A percentile compares a stretch with the other conserved stretches of the same genome.
Evolutionary conservation across 352 stramenopile species (phyloP).

Genomic region (Sclerospora graminicola): DNA sequence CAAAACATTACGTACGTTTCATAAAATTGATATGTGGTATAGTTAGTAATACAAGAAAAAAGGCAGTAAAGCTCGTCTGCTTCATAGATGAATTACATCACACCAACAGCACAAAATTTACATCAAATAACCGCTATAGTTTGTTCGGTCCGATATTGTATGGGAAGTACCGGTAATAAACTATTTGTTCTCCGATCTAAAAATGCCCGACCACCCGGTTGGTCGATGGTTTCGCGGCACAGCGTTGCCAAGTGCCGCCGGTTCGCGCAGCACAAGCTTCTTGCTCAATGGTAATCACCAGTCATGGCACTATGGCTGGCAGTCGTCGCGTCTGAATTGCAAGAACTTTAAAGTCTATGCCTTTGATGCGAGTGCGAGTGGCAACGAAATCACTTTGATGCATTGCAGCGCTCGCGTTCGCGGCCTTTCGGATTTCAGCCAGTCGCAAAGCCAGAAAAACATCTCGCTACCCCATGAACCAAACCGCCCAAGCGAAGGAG

Average conservation of each 20-base stretch:
- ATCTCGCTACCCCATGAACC: conserved; percentile 37
- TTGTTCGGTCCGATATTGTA: too few species aligned
- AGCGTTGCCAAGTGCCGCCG: conserved; percentile 18
- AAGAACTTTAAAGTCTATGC: conserved; percentile 78
- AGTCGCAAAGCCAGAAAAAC: conserved; percentile 77
- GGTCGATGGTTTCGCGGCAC: conserved; percentile 59
- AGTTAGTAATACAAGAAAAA: too few species aligned
- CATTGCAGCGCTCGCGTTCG: conserved; percentile 42
- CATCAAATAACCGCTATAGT: too few species aligned
- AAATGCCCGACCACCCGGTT: conserved; percentile 69
- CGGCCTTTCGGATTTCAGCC: conserved; percentile 68
- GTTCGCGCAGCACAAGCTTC: conserved; percentile 29
- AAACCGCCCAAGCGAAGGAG: conserved; percentile 12
- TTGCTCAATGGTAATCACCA: conserved; percentile 77
- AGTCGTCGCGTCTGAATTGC: conserved; percentile 75
- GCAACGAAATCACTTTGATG: conserved; percentile 31
- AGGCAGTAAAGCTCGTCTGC: too few species aligned
- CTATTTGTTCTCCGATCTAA: conserved; percentile 67
- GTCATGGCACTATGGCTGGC: conserved; percentile 83
- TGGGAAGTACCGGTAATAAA: too few species aligned
- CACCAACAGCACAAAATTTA: conserved; percentile 35
- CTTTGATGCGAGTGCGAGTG: conserved; percentile 29
- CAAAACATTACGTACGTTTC: too few species aligned
- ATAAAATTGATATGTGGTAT: too few species aligned
- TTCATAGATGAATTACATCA: too few species aligned